Evolutionary conservation across 2,329 filamentous ascomycete genomes (phyloP).

Genomic region (Ophiostoma angusticollis): DNA sequence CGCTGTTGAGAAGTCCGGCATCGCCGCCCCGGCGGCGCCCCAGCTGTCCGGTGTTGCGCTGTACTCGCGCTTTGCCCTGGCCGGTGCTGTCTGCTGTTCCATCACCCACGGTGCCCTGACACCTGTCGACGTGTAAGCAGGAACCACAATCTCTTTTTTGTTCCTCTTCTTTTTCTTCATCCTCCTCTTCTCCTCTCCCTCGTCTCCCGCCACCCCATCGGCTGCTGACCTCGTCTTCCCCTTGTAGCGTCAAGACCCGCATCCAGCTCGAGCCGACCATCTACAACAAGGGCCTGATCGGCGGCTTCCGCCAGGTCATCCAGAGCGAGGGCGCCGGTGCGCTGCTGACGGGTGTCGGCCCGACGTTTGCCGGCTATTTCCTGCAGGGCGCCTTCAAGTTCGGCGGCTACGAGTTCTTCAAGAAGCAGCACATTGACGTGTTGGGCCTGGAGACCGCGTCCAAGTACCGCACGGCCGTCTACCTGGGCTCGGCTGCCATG

Average conservation of each 20-base stretch:
- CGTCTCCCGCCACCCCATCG: background rate
- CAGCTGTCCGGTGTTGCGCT: slow-evolving; percentile 47
- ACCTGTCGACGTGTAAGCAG: slow-evolving; percentile 98
- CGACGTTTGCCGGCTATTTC: slow-evolving; percentile 72
- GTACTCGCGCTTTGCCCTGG: slow-evolving; percentile 93
- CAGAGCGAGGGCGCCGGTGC: slow-evolving; percentile 62
- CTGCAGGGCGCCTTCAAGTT: slow-evolving; percentile 80
- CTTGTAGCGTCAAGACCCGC: slow-evolving; percentile 64
- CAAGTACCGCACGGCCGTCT: slow-evolving; percentile 60
- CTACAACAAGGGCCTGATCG: slow-evolving; percentile 70
- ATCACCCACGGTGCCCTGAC: slow-evolving; percentile 95
- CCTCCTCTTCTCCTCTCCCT: background rate
- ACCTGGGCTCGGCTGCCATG: slow-evolving; percentile 48
- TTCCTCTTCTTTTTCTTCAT: background rate
- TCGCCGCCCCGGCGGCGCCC: slow-evolving; percentile 26
- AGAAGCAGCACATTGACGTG: slow-evolving; percentile 65
- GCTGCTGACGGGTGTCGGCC: slow-evolving; percentile 64
- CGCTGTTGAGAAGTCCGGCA: slow-evolving; percentile 32
- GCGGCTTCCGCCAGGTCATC: slow-evolving; percentile 66
- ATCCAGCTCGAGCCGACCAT: slow-evolving; percentile 72
- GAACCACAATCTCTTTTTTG: background rate
- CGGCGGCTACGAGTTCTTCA: slow-evolving; percentile 81
- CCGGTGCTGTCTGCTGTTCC: slow-evolving; percentile 95
- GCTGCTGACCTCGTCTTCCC: too few species aligned
- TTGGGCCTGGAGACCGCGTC: slow-evolving; percentile 58